These are phyloP conservation scores for Myxozyma neglecta DNA, from an alignment of 805 yeast species.

Conservation along the genomic window DNA sequence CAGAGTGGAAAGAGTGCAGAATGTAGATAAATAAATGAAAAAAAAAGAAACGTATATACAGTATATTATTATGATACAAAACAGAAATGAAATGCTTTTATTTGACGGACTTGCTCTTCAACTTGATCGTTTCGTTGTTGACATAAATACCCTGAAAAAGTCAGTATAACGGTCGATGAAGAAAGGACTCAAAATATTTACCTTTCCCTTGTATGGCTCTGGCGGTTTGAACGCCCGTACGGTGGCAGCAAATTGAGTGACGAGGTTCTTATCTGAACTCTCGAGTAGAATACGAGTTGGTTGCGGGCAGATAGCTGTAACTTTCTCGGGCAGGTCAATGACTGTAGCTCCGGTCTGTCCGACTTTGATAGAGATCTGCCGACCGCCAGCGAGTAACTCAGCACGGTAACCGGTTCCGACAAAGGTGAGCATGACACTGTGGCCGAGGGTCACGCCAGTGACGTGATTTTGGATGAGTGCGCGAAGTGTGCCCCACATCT, in stretches of 20 bases:
- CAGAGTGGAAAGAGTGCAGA: background rate
- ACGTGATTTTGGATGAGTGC: constrained; percentile 73
- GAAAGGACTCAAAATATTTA: constrained; percentile 2
- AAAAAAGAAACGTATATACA: background rate
- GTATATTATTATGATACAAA: constrained; percentile 5
- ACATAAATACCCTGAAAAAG: constrained; percentile 70
- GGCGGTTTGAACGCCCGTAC: constrained; percentile 89
- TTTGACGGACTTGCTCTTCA: constrained; percentile 93
- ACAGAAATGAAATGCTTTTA: constrained; percentile 39
- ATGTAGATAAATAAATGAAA: background rate
- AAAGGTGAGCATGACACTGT: constrained; percentile 77
- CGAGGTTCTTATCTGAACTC: constrained; percentile 85
- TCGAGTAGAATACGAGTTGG: constrained; percentile 84
- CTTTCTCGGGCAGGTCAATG: constrained; percentile 71
- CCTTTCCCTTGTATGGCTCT: constrained; percentile 96
- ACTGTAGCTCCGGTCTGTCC: constrained; percentile 85
- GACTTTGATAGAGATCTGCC: constrained; percentile 72
- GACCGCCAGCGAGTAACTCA: constrained; percentile 51
- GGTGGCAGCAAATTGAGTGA: constrained; percentile 82
- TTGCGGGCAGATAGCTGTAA: constrained; percentile 72
- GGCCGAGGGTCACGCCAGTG: constrained; percentile 91
- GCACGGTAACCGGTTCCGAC: constrained; percentile 98
- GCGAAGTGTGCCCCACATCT: constrained; percentile 95
- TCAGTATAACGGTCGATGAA: background rate
- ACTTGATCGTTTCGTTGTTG: constrained; percentile 83